These are phyloP conservation scores for Talaromyces sp. DNA, from an alignment of 2,329 filamentous ascomycete species.

Conservation along the genomic window DNA sequence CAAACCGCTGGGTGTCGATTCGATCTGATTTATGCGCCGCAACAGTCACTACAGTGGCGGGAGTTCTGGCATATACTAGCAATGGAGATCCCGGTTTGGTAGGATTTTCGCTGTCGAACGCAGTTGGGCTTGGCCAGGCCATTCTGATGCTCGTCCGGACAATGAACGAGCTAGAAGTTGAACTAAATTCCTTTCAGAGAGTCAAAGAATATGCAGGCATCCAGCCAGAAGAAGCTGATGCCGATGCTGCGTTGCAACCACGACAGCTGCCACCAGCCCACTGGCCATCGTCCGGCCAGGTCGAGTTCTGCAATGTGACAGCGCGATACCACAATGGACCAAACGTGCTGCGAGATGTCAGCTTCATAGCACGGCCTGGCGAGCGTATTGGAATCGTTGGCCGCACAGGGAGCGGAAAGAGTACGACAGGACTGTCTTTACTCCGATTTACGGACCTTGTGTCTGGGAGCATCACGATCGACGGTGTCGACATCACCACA, in stretches of 20 bases:
- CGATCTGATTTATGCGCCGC: slow-evolving; percentile 52
- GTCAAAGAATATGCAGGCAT: slow-evolving; percentile 21
- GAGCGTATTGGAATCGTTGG: slow-evolving; percentile 24
- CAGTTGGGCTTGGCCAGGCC: slow-evolving; percentile 49
- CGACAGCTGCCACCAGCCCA: slow-evolving; percentile 15
- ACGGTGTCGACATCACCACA: slow-evolving; percentile 52
- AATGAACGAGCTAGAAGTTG: slow-evolving; percentile 54
- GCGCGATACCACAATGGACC: slow-evolving; percentile 20
- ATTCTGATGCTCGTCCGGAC: slow-evolving; percentile 49
- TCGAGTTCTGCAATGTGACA: slow-evolving; percentile 20
- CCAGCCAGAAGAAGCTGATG: slow-evolving; percentile 17
- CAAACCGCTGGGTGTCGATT: slow-evolving; percentile 54
- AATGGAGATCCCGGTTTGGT: slow-evolving; percentile 49
- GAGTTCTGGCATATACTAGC: slow-evolving; percentile 48
- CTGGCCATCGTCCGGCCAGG: slow-evolving; percentile 19
- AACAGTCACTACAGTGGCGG: slow-evolving; percentile 47
- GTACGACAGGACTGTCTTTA: slow-evolving; percentile 48
- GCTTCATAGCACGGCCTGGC: slow-evolving; percentile 18
- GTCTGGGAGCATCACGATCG: slow-evolving; percentile 49
- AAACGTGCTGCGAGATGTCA: slow-evolving; percentile 19
- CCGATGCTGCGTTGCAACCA: background rate
- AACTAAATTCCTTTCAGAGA: slow-evolving; percentile 41
- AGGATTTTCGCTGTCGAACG: slow-evolving; percentile 53
- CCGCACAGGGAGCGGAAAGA: slow-evolving; percentile 29
- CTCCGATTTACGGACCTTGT: slow-evolving; percentile 49